These are phyloP conservation scores for Cryphonectria parasitica DNA, from an alignment of 2,329 filamentous ascomycete genomes.

Conservation along the genomic window DNA sequence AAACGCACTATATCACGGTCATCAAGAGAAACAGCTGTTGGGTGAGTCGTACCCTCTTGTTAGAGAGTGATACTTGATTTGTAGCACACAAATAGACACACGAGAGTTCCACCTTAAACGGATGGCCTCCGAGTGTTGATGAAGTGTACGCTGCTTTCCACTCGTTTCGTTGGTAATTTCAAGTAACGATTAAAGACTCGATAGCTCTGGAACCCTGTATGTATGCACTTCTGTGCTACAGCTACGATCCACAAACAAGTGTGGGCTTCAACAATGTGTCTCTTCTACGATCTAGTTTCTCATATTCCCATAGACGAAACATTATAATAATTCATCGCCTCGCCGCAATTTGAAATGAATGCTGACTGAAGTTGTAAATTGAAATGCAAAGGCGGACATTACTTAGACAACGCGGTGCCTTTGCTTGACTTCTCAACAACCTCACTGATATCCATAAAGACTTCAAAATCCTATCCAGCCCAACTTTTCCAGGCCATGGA, in stretches of 20 bases:
- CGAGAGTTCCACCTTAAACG: background rate
- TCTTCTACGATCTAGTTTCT: background rate
- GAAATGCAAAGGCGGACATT: background rate
- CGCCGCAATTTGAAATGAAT: background rate
- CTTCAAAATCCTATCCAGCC: background rate
- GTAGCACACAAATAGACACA: background rate
- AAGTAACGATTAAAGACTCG: background rate
- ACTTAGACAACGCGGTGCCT: no score
- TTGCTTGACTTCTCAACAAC: no score
- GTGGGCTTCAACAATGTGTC: background rate
- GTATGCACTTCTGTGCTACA: background rate
- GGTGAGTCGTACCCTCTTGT: background rate
- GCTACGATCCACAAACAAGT: no score
- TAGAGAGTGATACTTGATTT: background rate
- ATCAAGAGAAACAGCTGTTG: background rate
- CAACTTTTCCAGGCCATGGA: background rate
- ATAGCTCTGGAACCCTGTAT: background rate
- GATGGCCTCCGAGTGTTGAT: background rate
- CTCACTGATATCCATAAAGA: background rate
- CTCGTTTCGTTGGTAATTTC: background rate
- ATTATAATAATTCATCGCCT: background rate
- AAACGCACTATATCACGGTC: background rate
- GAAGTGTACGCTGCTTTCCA: background rate
- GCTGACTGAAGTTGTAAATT: background rate
- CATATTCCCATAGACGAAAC: background rate